Evolutionary conservation across 2,329 filamentous ascomycete species (phyloP).

Genomic region (Sporothrix inflata): DNA sequence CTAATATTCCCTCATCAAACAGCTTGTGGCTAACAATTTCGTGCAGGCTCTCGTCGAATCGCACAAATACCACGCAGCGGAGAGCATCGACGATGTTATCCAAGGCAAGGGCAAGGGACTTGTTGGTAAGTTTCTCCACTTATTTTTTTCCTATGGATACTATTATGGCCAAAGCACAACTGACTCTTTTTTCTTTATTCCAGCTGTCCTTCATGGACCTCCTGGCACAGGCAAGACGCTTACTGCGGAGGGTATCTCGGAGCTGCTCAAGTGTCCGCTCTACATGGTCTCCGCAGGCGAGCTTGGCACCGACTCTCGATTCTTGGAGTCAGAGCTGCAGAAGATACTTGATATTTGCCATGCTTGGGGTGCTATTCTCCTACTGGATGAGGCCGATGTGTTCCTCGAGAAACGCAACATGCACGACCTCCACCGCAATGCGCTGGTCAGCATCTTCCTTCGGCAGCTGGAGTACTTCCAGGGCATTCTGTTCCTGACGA

Average conservation of each 20-base stretch:
- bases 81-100: slow-evolving; percentile 82
- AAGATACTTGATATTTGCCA: slow-evolving; percentile 52
- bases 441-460: slow-evolving; percentile 73
- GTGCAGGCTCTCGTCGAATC: slow-evolving; percentile 73
- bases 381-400: slow-evolving; percentile 59
- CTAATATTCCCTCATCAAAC: neutral
- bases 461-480: slow-evolving; percentile 89
- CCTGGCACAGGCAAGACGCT: slow-evolving; percentile 54
- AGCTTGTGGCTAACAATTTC: neutral
- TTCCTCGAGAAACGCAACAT: slow-evolving; percentile 54
- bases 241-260: slow-evolving; percentile 47
- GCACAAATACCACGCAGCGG: slow-evolving; percentile 78
- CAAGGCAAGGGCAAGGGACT: slow-evolving; percentile 86
- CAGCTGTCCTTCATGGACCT: slow-evolving; percentile 75
- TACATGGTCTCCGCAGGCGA: slow-evolving; percentile 59
- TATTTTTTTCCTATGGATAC: no score
- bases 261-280: slow-evolving; percentile 51
- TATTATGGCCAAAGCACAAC: no score
- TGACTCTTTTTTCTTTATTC: slow-evolving; percentile 23
- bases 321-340: slow-evolving; percentile 53
- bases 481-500: slow-evolving; percentile 86
- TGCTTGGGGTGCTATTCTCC: slow-evolving; percentile 54
- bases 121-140: slow-evolving; percentile 58
- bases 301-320: slow-evolving; percentile 49
- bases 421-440: slow-evolving; percentile 53